A percentile compares a stretch with the other conserved stretches of the same genome.
phyloP scores from a whole-genome alignment of 1,284 basidiomycete genomes.

The Polyporus tsugae region DNA sequence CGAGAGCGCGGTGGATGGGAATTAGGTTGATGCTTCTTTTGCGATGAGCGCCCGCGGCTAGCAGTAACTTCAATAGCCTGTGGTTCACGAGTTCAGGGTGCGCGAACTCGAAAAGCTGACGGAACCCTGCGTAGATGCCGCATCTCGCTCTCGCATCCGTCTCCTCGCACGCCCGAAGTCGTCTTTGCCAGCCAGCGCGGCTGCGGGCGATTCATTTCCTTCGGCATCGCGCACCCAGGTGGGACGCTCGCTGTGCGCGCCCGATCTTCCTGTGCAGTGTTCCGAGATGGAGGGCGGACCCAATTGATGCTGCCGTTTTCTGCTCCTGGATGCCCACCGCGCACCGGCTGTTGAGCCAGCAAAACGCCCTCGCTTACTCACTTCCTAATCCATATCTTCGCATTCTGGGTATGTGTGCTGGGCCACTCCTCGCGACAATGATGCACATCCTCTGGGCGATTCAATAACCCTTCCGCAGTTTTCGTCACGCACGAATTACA shows the following conservation, averaged over 20 bases:
- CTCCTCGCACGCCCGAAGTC: conserved; percentile 1
- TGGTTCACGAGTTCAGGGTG: conserved; percentile 7
- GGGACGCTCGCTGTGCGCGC: conserved; percentile 9
- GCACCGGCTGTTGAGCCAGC: conserved; percentile 6
- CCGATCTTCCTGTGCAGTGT: neutral
- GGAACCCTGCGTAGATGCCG: neutral
- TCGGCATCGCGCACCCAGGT: neutral
- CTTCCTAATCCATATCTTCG: conserved; percentile 3
- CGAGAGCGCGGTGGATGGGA: neutral
- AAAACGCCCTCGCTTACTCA: conserved; percentile 3
- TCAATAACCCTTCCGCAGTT: neutral
- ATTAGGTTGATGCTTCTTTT: conserved; percentile 13
- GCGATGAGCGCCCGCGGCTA: conserved; percentile 13
- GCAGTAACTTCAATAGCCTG: neutral
- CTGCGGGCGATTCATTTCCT: neutral
- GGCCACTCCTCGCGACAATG: neutral
- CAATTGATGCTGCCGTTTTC: neutral
- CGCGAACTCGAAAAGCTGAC: neutral
- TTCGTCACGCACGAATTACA: neutral
- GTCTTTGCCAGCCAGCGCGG: conserved; percentile 4
- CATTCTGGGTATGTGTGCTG: neutral
- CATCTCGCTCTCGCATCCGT: neutral
- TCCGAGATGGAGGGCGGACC: neutral
- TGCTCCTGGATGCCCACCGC: neutral
- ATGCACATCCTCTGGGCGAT: neutral